A percentile compares a stretch with the other conserved stretches of the same genome.
These are phyloP conservation scores for Hypomontagnella submonticulosa DNA, from an alignment of 495 filamentous ascomycete species.

Conservation along the genomic window DNA sequence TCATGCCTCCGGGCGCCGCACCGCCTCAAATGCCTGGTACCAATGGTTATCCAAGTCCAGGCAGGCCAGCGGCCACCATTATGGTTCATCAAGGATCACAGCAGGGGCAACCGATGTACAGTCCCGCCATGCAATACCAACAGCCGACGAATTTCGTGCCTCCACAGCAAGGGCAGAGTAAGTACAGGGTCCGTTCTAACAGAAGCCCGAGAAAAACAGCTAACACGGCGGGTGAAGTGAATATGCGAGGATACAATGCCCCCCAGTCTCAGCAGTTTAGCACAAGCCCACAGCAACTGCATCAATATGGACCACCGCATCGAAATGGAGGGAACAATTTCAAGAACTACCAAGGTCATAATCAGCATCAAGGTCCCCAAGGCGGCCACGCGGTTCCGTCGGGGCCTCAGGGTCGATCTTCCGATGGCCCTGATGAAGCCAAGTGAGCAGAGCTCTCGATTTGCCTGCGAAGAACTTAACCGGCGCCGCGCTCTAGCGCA, in stretches of 20 bases:
- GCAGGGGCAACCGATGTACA: constrained; percentile 75
- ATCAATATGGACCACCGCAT: constrained; percentile 71
- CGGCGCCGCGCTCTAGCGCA: constrained; percentile 48
- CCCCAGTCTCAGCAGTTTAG: constrained; percentile 70
- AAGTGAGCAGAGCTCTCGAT: constrained; percentile 43
- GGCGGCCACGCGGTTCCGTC: constrained; percentile 42
- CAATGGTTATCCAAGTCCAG: constrained; percentile 86
- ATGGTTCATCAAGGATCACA: constrained; percentile 77
- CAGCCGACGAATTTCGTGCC: constrained; percentile 69
- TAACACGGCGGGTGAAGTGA: constrained; percentile 57
- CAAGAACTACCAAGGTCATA: constrained; percentile 60
- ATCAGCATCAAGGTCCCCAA: constrained; percentile 54
- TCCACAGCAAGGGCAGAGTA: constrained; percentile 75
- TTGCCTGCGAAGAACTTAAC: constrained; percentile 41
- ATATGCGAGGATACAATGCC: constrained; percentile 68
- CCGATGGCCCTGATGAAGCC: constrained; percentile 50
- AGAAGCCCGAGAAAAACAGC: constrained; percentile 44
- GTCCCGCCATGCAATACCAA: constrained; percentile 72
- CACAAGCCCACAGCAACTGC: constrained; percentile 70
- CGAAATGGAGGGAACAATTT: constrained; percentile 66
- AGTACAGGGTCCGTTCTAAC: constrained; percentile 54
- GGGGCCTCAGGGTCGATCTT: constrained; percentile 45
- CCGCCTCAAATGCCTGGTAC: constrained; percentile 70
- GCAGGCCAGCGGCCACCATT: constrained; percentile 82
- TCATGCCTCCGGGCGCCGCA: constrained; percentile 69